These are phyloP conservation scores for Lunularia cruciata DNA, from an alignment of 225 moss, liverwort and hornwort species.

Conservation along the genomic window DNA sequence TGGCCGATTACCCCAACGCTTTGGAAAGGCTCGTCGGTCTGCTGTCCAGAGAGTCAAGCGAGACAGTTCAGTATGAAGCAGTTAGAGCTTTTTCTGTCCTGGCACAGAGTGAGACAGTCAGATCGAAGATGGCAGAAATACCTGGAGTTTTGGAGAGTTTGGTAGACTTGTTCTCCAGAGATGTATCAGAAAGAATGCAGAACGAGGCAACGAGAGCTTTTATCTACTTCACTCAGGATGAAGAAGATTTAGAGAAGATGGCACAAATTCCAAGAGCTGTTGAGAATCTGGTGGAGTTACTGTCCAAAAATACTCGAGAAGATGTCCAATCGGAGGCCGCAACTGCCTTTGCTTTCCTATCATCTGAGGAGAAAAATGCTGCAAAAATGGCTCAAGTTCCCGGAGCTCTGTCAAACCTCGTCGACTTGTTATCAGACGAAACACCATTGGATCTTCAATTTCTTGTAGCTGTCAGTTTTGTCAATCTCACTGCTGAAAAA, in stretches of 20 bases:
- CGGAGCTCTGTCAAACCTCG: slow-evolving; percentile 4
- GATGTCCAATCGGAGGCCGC: slow-evolving; percentile 3
- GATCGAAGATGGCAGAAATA: not conserved
- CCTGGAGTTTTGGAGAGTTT: slow-evolving; percentile 1
- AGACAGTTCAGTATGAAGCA: slow-evolving; percentile 10
- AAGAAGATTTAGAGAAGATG: slow-evolving; percentile 14
- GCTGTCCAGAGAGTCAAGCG: not conserved
- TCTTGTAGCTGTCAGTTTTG: not conserved
- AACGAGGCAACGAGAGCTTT: slow-evolving; percentile 11
- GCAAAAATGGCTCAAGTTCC: not conserved
- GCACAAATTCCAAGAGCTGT: slow-evolving; percentile 10
- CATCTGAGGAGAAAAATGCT: slow-evolving; percentile 3
- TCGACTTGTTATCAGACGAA: not conserved
- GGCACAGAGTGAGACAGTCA: not conserved
- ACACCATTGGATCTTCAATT: not conserved
- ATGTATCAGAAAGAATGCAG: not conserved
- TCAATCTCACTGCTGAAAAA: slow-evolving; percentile 1
- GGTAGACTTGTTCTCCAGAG: slow-evolving; percentile 7
- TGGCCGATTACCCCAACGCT: not conserved
- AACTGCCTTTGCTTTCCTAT: slow-evolving; percentile 5
- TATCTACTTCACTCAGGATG: not conserved
- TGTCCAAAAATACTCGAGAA: slow-evolving; percentile 4
- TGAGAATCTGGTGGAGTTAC: slow-evolving; percentile 13
- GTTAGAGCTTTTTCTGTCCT: slow-evolving; percentile 6
- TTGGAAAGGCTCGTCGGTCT: slow-evolving; percentile 10